Percentiles rank a stretch among this genome's conserved stretches.
These are phyloP conservation scores for Yarrowia sp. DNA, from an alignment of 805 yeast species.

Conservation along the genomic window DNA sequence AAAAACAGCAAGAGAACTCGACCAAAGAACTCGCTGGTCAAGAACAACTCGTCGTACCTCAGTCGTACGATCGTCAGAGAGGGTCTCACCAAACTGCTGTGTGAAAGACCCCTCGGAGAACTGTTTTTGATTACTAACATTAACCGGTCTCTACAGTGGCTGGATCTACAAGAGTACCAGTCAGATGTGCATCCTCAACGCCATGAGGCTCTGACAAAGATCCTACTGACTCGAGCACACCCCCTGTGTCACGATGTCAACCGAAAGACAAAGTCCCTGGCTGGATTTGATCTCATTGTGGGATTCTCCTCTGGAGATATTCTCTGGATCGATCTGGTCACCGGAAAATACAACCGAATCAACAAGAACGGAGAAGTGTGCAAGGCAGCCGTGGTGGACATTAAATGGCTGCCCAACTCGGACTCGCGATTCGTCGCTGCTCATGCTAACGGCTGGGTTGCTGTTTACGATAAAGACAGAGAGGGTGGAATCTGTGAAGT, in stretches of 20 bases:
- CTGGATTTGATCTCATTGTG: constrained; percentile 50
- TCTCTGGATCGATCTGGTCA: constrained; percentile 55
- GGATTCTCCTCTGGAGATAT: constrained; percentile 72
- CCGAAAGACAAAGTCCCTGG: constrained; percentile 35
- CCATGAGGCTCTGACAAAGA: constrained; percentile 42
- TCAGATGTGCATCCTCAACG: constrained; percentile 17
- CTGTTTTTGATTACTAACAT: constrained; percentile 40
- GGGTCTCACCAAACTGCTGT: constrained; percentile 30
- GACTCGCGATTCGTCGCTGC: constrained; percentile 54
- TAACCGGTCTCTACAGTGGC: constrained; percentile 38
- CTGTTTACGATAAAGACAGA: constrained; percentile 50
- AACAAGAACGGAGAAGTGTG: constrained; percentile 50
- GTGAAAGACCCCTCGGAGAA: constrained; percentile 35
- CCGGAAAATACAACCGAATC: constrained; percentile 50
- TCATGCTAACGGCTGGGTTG: constrained; percentile 60
- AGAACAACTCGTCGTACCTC: constrained; percentile 43
- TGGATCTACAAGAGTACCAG: constrained; percentile 31
- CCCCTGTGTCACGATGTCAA: constrained; percentile 44
- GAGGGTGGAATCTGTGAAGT: constrained; percentile 43
- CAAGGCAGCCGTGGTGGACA: constrained; percentile 46
- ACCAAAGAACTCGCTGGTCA: constrained; percentile 41
- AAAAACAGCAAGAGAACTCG: constrained; percentile 31
- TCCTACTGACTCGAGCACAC: constrained; percentile 43
- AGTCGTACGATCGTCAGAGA: constrained; percentile 42
- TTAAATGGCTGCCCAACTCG: constrained; percentile 48